phyloP scores from a whole-genome alignment of 78 protist genomes.

The Emiliania huxleyi region DNA sequence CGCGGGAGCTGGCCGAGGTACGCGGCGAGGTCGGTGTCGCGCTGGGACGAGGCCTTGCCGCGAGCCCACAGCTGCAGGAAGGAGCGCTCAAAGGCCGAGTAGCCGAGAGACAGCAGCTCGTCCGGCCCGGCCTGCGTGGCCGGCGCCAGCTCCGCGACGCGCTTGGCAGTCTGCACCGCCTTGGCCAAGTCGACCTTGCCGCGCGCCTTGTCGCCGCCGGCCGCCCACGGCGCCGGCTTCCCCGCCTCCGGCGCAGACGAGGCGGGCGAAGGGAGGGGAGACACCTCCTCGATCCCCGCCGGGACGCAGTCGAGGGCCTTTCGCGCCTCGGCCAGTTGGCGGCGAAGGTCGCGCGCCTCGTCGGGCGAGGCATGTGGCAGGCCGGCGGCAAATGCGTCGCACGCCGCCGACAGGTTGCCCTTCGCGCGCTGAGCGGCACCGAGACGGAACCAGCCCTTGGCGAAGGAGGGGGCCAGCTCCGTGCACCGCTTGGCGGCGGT shows the following conservation, averaged over 20 bases:
- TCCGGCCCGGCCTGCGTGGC: neutral
- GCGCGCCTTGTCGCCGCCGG: neutral
- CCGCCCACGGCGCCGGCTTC: neutral
- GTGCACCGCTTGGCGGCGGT: neutral
- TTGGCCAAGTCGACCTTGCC: neutral
- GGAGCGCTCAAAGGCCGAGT: neutral
- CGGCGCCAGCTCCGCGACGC: neutral
- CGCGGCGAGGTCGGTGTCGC: neutral
- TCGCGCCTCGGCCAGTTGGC: neutral
- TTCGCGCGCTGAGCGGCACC: neutral
- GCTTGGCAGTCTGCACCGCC: neutral
- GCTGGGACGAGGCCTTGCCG: neutral
- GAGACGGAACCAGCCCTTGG: neutral
- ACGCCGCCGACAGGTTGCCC: neutral
- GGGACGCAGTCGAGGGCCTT: neutral
- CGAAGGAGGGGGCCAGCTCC: neutral
- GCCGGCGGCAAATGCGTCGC: neutral
- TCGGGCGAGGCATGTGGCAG: neutral
- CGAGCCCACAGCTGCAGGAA: neutral
- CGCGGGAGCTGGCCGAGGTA: neutral
- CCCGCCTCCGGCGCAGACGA: neutral
- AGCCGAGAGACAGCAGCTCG: neutral
- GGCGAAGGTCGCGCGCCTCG: neutral
- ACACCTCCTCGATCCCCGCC: neutral
- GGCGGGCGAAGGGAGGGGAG: neutral